Evolutionary conservation across 164 flowering plant species (phyloP), one percentile per base, ranked within the genome.

Genomic region (Protea cynaroides): DNA sequence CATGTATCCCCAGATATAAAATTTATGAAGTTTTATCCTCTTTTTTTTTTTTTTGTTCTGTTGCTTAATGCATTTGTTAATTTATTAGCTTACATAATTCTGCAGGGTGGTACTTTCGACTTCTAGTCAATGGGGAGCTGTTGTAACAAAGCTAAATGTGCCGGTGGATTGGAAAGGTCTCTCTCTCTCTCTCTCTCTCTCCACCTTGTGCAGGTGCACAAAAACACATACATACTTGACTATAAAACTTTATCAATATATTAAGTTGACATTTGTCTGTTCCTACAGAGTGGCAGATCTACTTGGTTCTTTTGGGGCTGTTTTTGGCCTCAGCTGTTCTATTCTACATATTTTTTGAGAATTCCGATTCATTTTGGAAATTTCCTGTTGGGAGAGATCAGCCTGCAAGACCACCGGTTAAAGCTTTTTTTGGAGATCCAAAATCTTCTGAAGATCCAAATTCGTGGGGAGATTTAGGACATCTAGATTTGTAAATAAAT

Each of bases 121-220:
- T 69, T 85, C 99, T 23, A 73, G 37, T 24, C 83, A 87, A 75
- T 94, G 95, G 96, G 99, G 96, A 59, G 80, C 83, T 15, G 70
- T 78, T 72, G 86, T 85, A 59, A 94, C 99, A 1, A 91, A 82
- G 70, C 77, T 89, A 55, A 79, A 56, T 72, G 94, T 89, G 61
- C 89, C 93, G 21, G 84, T 83, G 53, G 97, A 94, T 63, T 94
- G 97, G 99, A 94, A 94, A 91, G 96, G 97, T 91, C 34, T 59
- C 56, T 65, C 73, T 61, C 61, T 65, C 67, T 50, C 66, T 57
- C 70, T 9, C 58, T 56, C 49, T 47, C 53, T 69, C 22, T 23
- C 57, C 34, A 21, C 24, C 13, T 44, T n/a, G n/a, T n/a, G n/a
- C n/a, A n/a, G n/a, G n/a, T n/a, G n/a, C n/a, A n/a, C n/a, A n/a